Conservation (phyloP, 176 grass and related monocot genomes). For the Alopecurus myosuroides region DNA sequence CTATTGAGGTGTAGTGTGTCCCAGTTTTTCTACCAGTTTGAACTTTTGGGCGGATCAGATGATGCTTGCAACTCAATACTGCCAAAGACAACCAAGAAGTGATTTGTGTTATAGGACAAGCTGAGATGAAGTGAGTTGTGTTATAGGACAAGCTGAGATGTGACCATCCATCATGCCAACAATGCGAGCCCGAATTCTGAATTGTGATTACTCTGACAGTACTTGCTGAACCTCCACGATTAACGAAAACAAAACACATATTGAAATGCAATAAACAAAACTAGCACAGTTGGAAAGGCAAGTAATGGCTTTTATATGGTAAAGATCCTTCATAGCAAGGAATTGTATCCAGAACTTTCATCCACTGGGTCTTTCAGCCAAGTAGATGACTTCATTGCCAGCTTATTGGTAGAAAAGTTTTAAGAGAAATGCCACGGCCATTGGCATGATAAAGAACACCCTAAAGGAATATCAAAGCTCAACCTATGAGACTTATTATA, state of each 20-base stretch:
- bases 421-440: neutral
- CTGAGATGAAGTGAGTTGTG: neutral
- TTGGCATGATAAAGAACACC: neutral
- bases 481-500: neutral
- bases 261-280: slow-evolving; percentile 14
- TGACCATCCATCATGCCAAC: neutral
- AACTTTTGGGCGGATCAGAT: neutral
- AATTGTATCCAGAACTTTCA: neutral
- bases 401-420: neutral
- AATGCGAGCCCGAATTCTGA: neutral
- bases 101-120: neutral
- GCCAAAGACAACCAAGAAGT: neutral
- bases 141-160: neutral
- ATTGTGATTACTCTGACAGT: slow-evolving; percentile 6
- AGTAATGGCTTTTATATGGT: neutral
- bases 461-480: neutral
- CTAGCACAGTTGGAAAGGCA: neutral
- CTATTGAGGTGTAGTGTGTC: neutral
- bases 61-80: neutral
- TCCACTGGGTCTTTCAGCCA: neutral
- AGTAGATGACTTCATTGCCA: neutral
- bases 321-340: neutral
- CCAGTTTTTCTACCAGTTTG: neutral
- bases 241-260: neutral
- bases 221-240: neutral